Conservation (phyloP, 495 filamentous ascomycete species). For the Neurospora sp. region DNA sequence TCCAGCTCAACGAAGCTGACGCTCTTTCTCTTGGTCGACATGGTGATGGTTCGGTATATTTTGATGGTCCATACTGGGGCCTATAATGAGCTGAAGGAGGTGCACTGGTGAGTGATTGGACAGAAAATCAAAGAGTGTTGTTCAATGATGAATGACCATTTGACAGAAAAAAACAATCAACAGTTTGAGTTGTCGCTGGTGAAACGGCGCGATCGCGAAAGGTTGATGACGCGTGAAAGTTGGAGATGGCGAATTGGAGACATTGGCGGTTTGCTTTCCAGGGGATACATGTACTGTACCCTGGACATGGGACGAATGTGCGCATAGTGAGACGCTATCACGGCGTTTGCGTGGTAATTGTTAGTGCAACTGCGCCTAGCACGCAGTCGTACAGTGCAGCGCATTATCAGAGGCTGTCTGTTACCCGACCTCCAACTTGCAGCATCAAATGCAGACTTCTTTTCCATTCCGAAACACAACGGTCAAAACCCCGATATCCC, state of each 20-base stretch:
- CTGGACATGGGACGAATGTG: background rate
- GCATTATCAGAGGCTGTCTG: background rate
- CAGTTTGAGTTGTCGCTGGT: background rate
- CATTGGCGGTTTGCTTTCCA: background rate
- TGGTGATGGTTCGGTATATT: background rate
- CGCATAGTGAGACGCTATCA: background rate
- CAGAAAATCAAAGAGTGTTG: background rate
- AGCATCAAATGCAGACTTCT: background rate
- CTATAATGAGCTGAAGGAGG: background rate
- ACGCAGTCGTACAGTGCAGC: background rate
- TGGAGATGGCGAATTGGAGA: background rate
- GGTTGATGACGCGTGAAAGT: background rate
- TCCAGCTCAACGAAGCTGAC: background rate
- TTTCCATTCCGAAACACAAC: background rate
- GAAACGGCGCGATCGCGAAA: background rate
- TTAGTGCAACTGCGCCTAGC: background rate
- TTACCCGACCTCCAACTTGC: background rate
- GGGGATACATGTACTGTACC: background rate
- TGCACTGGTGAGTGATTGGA: background rate
- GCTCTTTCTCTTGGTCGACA: background rate
- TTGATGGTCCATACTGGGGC: background rate
- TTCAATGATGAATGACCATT: background rate
- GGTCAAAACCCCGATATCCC: background rate
- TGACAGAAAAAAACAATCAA: background rate
- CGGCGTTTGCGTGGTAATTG: background rate